Evolutionary conservation across 108 stramenopile genomes (phyloP), one percentile per base, ranked within the genome.

Genomic region (Schizochytrium sp.): DNA sequence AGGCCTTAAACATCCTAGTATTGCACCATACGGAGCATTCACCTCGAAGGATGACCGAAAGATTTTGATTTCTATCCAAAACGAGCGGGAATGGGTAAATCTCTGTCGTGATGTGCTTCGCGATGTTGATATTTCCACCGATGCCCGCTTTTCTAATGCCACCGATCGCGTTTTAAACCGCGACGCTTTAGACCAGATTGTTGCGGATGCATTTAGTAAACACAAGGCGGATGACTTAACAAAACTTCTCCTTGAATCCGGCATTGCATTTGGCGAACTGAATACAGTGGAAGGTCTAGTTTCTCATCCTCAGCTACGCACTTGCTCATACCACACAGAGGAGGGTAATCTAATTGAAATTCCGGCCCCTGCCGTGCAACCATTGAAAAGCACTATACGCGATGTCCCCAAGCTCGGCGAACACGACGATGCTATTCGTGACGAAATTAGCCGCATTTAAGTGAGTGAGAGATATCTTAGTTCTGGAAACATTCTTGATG

Each of bases 41-140:
- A 83, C 17, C 45, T n/a, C 76, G 15, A 56, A 38, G 53, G 76
- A 83, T 1, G 76, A 28, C 17, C 47, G 53, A 17, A 83, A 42
- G 76, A 55, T 83, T 13, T 53, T 83, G 50, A 49, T 83, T 83
- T 49, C 76, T 0, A 83, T 83, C 47, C 76, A 83, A 53, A 83
- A 83, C 76, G 76, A 83, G 76, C 47, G 76, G 28, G 76, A 83
- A 28, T 83, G 76, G 76, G 50, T 10, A 2, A 83, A 83, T n/a
- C 76, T 83, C 50, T 83, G 76, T 40, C 50, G n/a, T 5, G 15
- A 83, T 5, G 76, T 83, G 76, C 76, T 83, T 53, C 50, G 76
- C 5, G 28, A 83, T 53, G 17, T 38, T 7, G 28, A 8, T 8
- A 47, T 83, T 10, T 47, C 76, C 28, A 83, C 76, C 28, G 76